A percentile compares a stretch with the other conserved stretches of the same genome.
These are phyloP conservation scores for Talaromyces nanjingensis DNA, from an alignment of 495 filamentous ascomycete genomes.

Conservation along the genomic window DNA sequence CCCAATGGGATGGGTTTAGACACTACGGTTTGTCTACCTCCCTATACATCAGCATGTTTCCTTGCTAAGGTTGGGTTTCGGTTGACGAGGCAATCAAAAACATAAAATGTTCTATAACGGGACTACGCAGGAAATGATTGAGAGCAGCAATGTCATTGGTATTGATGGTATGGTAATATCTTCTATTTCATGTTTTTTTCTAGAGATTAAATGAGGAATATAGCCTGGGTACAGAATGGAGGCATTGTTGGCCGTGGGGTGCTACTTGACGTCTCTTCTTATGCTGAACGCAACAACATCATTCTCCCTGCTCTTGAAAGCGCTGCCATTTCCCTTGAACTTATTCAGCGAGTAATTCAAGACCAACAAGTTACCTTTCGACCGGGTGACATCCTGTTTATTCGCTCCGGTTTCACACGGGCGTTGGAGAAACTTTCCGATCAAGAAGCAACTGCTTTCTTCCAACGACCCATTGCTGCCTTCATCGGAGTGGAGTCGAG, in stretches of 20 bases:
- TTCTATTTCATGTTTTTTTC: neutral
- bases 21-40: constrained; percentile 32
- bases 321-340: constrained; percentile 30
- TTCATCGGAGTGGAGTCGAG: constrained; percentile 40
- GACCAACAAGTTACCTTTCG: constrained; percentile 27
- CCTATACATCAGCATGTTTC: too few relatives aligned
- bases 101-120: constrained; percentile 55
- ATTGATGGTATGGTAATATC: constrained; percentile 32
- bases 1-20: constrained; percentile 52
- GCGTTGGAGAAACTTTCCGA: constrained; percentile 29
- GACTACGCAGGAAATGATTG: constrained; percentile 48
- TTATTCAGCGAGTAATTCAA: constrained; percentile 30
- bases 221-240: constrained; percentile 35
- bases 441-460: constrained; percentile 21
- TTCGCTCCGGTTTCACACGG: constrained; percentile 41
- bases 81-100: constrained; percentile 35
- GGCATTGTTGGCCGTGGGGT: constrained; percentile 51
- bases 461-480: constrained; percentile 18
- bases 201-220: neutral
- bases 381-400: constrained; percentile 49
- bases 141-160: constrained; percentile 30
- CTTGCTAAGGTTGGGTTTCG: neutral
- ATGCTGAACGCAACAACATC: constrained; percentile 32
- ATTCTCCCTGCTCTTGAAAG: constrained; percentile 30
- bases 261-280: constrained; percentile 50